A percentile compares a stretch with the other conserved stretches of the same genome.
These are phyloP conservation scores for Omphalotus guepiniiformis DNA, from an alignment of 768 basidiomycete genomes.

Conservation along the genomic window DNA sequence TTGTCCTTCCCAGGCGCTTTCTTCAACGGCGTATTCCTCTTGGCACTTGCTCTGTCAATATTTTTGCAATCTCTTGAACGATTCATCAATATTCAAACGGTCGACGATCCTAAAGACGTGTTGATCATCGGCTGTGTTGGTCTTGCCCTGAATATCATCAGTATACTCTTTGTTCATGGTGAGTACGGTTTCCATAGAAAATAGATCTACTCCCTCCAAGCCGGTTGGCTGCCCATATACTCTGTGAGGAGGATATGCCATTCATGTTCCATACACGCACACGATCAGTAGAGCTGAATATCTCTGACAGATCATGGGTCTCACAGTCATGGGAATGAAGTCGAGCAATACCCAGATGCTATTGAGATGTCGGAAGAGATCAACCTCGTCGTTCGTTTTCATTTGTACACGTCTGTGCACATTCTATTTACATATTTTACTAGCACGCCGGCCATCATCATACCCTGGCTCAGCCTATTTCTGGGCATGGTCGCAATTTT, in stretches of 20 bases:
- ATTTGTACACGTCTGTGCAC: no score
- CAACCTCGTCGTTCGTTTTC: neutral
- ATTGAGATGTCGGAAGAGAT: constrained; percentile 7
- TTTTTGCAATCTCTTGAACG: constrained; percentile 50
- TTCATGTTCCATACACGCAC: neutral
- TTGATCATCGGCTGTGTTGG: constrained; percentile 47
- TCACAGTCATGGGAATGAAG: constrained; percentile 26
- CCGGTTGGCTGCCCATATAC: no score
- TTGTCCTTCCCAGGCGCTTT: constrained; percentile 36
- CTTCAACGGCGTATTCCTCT: constrained; percentile 51
- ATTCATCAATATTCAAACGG: constrained; percentile 40
- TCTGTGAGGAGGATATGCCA: no score
- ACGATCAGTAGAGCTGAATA: neutral
- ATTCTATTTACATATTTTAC: neutral
- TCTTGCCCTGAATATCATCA: constrained; percentile 42
- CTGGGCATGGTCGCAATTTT: constrained; percentile 25
- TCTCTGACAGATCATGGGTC: constrained; percentile 36
- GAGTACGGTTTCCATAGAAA: neutral
- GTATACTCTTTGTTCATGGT: constrained; percentile 47
- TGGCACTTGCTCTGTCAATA: constrained; percentile 50
- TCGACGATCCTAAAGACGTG: constrained; percentile 2
- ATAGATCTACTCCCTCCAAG: no score
- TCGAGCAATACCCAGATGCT: neutral
- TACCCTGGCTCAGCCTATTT: constrained; percentile 33
- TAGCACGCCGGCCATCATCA: constrained; percentile 51